Evolutionary conservation across 768 basidiomycete species (phyloP).

Genomic region (Lentinus brumalis): DNA sequence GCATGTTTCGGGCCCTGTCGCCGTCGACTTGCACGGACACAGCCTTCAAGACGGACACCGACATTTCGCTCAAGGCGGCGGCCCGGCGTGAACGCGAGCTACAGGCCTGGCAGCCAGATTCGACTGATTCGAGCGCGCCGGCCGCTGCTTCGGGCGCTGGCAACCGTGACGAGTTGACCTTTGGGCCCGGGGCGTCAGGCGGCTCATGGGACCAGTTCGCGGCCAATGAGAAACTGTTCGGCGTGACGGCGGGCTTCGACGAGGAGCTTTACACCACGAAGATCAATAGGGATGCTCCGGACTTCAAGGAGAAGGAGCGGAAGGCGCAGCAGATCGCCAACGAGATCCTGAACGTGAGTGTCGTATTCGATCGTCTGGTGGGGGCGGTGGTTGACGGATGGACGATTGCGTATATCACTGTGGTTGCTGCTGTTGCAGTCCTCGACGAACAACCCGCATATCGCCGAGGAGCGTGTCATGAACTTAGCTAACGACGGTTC

Average conservation of each 20-base stretch:
- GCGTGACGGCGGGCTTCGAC: constrained; percentile 87
- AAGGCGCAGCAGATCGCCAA: constrained; percentile 87
- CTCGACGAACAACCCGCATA: constrained; percentile 72
- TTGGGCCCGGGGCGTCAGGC: constrained; percentile 53
- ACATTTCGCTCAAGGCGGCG: constrained; percentile 62
- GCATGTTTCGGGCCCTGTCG: constrained; percentile 1
- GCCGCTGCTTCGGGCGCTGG: constrained; percentile 27
- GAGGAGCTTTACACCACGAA: constrained; percentile 96
- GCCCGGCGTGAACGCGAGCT: constrained; percentile 70
- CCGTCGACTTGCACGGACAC: neutral
- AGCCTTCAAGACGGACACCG: constrained; percentile 85
- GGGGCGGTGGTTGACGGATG: neutral
- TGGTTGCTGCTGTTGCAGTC: constrained; percentile 41
- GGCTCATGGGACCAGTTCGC: constrained; percentile 89
- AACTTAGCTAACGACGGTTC: constrained; percentile 63
- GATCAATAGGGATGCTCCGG: constrained; percentile 79
- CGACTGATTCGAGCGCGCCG: constrained; percentile 31
- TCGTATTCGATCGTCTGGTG: neutral
- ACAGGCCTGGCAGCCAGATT: constrained; percentile 69
- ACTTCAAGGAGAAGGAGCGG: constrained; percentile 87
- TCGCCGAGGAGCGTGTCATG: constrained; percentile 84
- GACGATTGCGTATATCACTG: neutral
- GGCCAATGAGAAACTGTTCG: constrained; percentile 90
- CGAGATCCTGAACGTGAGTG: constrained; percentile 84
- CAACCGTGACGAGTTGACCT: constrained; percentile 64